These are phyloP conservation scores for Passiflora organensis DNA, from an alignment of 345 rosid genomes.

Conservation along the genomic window DNA sequence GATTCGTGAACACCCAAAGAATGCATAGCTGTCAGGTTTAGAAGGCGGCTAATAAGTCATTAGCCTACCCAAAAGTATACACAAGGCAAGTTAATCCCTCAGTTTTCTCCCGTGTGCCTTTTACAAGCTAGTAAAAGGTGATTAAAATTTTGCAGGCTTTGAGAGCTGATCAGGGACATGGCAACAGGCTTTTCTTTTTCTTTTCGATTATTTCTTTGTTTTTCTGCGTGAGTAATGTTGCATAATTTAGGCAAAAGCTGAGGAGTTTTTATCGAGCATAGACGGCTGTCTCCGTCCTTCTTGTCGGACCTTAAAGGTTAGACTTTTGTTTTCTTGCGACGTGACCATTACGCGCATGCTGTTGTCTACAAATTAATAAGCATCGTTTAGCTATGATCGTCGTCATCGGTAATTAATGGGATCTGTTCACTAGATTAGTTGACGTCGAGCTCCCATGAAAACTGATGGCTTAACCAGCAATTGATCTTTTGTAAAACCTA, in stretches of 20 bases:
- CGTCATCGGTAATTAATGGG: too few relatives aligned
- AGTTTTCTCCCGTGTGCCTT: neutral
- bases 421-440: too few relatives aligned
- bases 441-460: too few relatives aligned
- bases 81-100: neutral
- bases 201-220: too few relatives aligned
- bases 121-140: neutral
- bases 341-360: conserved; percentile 7
- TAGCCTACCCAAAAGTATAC: conserved; percentile 11
- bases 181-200: neutral
- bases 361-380: too few relatives aligned
- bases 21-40: conserved; percentile 22
- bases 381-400: too few relatives aligned
- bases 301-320: conserved; percentile 9
- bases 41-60: conserved; percentile 16
- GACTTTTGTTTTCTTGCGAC: neutral
- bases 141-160: too few relatives aligned
- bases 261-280: neutral
- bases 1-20: neutral
- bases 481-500: too few relatives aligned
- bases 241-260: neutral
- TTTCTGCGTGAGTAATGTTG: too few relatives aligned
- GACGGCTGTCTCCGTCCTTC: conserved; percentile 20
- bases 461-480: too few relatives aligned
- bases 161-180: neutral